These are phyloP conservation scores for Neurospora tetrasperma DNA, from an alignment of 495 filamentous ascomycete species.

Conservation along the genomic window DNA sequence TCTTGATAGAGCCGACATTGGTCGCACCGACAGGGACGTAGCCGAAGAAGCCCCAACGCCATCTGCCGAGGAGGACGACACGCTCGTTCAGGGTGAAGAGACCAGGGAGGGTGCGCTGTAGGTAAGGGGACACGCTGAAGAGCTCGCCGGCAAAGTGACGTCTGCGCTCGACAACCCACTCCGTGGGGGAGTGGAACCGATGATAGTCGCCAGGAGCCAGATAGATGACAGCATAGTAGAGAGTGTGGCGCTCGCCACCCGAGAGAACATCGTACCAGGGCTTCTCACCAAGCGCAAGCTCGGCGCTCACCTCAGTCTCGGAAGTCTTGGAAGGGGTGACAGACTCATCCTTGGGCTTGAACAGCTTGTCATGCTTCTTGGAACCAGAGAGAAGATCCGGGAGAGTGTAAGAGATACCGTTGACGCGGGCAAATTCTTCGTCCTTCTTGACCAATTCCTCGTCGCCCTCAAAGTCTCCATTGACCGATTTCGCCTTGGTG, in stretches of 20 bases:
- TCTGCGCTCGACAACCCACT: slow-evolving; percentile 86
- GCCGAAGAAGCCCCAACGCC: slow-evolving; percentile 96
- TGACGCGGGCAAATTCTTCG: slow-evolving; percentile 89
- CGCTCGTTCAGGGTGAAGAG: slow-evolving; percentile 96
- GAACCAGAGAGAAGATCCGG: slow-evolving; percentile 79
- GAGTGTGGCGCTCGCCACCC: slow-evolving; percentile 47
- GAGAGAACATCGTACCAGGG: slow-evolving; percentile 67
- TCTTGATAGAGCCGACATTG: slow-evolving; percentile 94
- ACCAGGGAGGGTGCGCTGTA: slow-evolving; percentile 82
- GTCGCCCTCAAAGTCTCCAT: slow-evolving; percentile 25
- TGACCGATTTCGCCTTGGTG: background rate
- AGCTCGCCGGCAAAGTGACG: slow-evolving; percentile 96
- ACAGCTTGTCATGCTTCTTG: slow-evolving; percentile 23
- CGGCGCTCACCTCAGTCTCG: slow-evolving; percentile 72
- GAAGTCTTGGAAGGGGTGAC: slow-evolving; percentile 52
- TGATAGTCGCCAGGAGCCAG: slow-evolving; percentile 98
- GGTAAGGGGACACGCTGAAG: slow-evolving; percentile 87
- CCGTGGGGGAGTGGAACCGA: slow-evolving; percentile 87
- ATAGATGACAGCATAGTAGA: slow-evolving; percentile 95
- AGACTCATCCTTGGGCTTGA: slow-evolving; percentile 33
- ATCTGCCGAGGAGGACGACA: slow-evolving; percentile 84
- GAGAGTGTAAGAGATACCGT: slow-evolving; percentile 93
- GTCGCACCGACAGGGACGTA: slow-evolving; percentile 94
- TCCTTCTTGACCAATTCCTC: slow-evolving; percentile 63
- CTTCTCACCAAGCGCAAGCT: slow-evolving; percentile 62